phyloP scores from a whole-genome alignment of 78 protist species.

The Pigoraptor vietnamica region DNA sequence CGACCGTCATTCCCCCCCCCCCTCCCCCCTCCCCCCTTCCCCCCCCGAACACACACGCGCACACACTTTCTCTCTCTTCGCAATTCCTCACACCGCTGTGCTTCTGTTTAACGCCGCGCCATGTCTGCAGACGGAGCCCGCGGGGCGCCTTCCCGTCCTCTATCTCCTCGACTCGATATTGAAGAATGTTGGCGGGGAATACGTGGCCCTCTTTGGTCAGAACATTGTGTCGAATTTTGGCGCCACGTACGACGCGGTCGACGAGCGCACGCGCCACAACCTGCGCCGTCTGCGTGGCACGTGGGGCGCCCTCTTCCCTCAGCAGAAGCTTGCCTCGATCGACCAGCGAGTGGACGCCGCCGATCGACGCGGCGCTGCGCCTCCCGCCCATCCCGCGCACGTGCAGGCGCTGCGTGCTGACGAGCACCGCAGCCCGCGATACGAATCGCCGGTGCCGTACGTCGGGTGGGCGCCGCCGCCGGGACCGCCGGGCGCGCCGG shows the following conservation, averaged over 20 bases:
- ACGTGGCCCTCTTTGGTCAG: not conserved
- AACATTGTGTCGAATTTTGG: not conserved
- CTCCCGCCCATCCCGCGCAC: not conserved
- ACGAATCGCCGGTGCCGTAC: too few species aligned
- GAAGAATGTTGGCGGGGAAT: not conserved
- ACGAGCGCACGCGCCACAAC: not conserved
- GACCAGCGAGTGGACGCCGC: not conserved
- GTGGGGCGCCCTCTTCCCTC: not conserved
- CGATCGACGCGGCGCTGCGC: not conserved
- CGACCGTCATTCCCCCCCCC: too few species aligned
- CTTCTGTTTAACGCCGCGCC: too few species aligned
- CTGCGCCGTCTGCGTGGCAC: not conserved
- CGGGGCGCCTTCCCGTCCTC: not conserved
- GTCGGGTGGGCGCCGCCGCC: too few species aligned
- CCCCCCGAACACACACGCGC: too few species aligned
- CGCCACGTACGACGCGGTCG: not conserved
- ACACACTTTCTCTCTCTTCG: too few species aligned
- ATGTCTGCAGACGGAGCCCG: not conserved
- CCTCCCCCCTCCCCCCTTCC: too few species aligned
- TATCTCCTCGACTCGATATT: not conserved
- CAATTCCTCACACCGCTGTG: too few species aligned
- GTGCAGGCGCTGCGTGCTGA: not conserved
- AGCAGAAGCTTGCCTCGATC: not conserved
- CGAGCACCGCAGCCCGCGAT: too few species aligned
- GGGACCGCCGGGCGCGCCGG: too few species aligned